These are phyloP conservation scores for Ogataea henricii DNA, from an alignment of 805 yeast genomes.

Conservation along the genomic window DNA sequence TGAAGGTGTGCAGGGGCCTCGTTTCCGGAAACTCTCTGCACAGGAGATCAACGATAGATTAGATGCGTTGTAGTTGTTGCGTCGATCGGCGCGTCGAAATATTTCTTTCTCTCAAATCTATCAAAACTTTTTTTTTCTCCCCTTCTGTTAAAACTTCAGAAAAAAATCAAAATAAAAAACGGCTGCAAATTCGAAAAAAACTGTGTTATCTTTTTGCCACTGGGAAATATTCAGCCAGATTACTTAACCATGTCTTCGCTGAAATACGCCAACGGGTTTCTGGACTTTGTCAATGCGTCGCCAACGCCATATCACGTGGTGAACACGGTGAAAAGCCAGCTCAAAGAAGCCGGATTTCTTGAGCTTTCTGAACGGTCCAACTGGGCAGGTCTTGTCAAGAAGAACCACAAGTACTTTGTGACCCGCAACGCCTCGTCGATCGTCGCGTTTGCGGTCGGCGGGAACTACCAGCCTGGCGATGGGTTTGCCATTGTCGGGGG, in stretches of 20 bases:
- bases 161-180: no score
- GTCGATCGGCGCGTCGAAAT: slow-evolving; percentile 4
- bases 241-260: slow-evolving; percentile 19
- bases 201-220: background rate
- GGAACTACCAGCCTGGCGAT: slow-evolving; percentile 69
- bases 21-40: slow-evolving; percentile 79
- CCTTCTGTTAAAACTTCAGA: background rate
- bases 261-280: slow-evolving; percentile 58
- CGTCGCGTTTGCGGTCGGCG: slow-evolving; percentile 84
- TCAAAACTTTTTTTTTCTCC: background rate
- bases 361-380: slow-evolving; percentile 70
- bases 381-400: slow-evolving; percentile 61
- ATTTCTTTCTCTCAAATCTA: background rate
- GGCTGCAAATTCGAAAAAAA: no score
- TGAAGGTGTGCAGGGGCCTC: slow-evolving; percentile 75
- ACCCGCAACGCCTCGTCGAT: slow-evolving; percentile 89
- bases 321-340: slow-evolving; percentile 55
- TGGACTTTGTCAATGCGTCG: slow-evolving; percentile 75
- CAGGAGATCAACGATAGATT: slow-evolving; percentile 96
- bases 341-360: slow-evolving; percentile 63
- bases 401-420: slow-evolving; percentile 74
- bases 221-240: no score
- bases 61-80: slow-evolving; percentile 66
- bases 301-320: slow-evolving; percentile 97
- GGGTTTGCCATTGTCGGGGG: slow-evolving; percentile 92